Conservation (phyloP, 1,139 yeast genomes). For the Protomyces pachydermus region DNA sequence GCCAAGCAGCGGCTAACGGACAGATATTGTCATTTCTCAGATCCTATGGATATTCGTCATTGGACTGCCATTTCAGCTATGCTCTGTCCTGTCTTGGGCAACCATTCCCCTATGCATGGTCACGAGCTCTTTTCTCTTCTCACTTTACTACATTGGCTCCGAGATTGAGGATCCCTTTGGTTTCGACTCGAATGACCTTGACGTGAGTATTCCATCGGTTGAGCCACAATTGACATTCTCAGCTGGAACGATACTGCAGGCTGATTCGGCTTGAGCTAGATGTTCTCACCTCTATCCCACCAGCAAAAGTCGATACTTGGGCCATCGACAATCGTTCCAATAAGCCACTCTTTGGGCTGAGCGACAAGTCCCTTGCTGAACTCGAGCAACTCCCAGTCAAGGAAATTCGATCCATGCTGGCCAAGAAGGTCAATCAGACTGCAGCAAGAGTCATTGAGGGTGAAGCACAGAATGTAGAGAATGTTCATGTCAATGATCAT, state of each 20-base stretch:
- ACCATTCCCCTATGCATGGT: constrained; percentile 32
- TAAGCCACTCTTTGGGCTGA: background rate
- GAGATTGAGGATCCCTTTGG: constrained; percentile 32
- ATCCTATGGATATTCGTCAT: constrained; percentile 33
- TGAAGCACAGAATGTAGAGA: background rate
- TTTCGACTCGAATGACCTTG: constrained; percentile 19
- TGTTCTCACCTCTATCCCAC: constrained; percentile 14
- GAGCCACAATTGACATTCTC: background rate
- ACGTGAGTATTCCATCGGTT: background rate
- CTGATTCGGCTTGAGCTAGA: constrained; percentile 10
- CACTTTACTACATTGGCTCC: constrained; percentile 32
- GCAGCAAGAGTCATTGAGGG: background rate
- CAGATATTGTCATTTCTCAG: constrained; percentile 31
- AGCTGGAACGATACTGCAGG: constrained; percentile 8
- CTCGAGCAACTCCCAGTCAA: background rate
- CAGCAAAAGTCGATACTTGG: constrained; percentile 13
- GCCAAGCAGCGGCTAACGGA: background rate
- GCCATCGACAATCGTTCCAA: background rate
- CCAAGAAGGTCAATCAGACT: background rate
- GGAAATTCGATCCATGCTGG: background rate
- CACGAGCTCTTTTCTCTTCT: constrained; percentile 32
- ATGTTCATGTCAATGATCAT: background rate
- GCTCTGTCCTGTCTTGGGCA: constrained; percentile 30
- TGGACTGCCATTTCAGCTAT: constrained; percentile 32
- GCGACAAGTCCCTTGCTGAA: background rate